A percentile compares a stretch with the other conserved stretches of the same genome.
Conservation (phyloP, 108 stramenopile genomes). For the Cylindrotheca fusiformis region DNA sequence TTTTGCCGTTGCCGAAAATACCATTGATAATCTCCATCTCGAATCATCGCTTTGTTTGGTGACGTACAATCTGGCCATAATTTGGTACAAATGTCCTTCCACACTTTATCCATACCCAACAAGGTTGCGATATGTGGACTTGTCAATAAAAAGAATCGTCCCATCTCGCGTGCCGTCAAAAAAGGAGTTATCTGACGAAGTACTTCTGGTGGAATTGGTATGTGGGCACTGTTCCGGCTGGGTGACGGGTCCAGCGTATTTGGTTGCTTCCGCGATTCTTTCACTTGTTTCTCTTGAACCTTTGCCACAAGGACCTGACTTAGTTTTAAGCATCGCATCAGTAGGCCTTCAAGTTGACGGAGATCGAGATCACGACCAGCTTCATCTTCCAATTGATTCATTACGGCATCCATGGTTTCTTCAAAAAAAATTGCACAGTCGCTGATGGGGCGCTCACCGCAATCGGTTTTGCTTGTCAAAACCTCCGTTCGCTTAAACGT, state of each 20-base stretch:
- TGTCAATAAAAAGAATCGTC: constrained; percentile 1
- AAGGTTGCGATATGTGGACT: background rate
- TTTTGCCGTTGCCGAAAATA: constrained; percentile 12
- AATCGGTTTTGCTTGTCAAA: too few relatives aligned
- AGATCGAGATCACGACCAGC: too few relatives aligned
- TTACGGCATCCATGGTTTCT: too few relatives aligned
- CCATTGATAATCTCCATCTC: background rate
- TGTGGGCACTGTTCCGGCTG: background rate
- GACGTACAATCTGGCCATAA: constrained; percentile 4
- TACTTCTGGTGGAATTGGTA: constrained; percentile 7
- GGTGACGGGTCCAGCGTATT: background rate
- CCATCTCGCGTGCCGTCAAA: constrained; percentile 5
- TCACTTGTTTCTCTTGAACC: constrained; percentile 2
- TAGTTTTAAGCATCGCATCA: background rate
- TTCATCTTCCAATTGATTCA: too few relatives aligned
- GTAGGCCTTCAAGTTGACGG: background rate
- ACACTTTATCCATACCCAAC: constrained; percentile 3
- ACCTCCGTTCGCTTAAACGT: too few relatives aligned
- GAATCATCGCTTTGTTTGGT: background rate
- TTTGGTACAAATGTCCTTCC: constrained; percentile 1
- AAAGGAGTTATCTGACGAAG: constrained; percentile 6
- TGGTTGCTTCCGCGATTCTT: background rate
- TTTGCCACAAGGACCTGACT: background rate
- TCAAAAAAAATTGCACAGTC: too few relatives aligned
- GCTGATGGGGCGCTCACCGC: too few relatives aligned